These are phyloP conservation scores for Colletotrichum sp. DNA, from an alignment of 2,329 filamentous ascomycete genomes.

Conservation along the genomic window DNA sequence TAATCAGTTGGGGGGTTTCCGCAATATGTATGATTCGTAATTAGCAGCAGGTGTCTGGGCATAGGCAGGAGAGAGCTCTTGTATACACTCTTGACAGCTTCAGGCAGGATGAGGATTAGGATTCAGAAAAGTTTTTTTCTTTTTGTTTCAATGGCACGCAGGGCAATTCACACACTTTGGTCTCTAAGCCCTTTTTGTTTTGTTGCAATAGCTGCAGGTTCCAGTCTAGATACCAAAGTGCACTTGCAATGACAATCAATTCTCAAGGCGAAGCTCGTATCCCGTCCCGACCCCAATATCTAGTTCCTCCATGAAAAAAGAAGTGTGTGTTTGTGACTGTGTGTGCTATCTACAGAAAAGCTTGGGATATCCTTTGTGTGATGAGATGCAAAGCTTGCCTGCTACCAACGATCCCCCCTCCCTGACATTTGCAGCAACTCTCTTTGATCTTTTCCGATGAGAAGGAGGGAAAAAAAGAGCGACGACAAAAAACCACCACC, in stretches of 20 bases:
- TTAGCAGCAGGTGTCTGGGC: neutral
- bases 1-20: neutral
- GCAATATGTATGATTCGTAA: neutral
- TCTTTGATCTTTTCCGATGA: neutral
- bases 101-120: neutral
- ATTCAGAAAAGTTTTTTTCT: neutral
- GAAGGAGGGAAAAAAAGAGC: neutral
- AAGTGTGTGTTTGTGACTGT: conserved; percentile 13
- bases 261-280: conserved; percentile 16
- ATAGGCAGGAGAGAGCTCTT: neutral
- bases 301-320: conserved; percentile 12
- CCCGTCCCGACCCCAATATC: conserved; percentile 5
- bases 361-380: conserved; percentile 30
- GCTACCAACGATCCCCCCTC: conserved; percentile 2
- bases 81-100: neutral
- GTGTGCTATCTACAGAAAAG: conserved; percentile 31
- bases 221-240: neutral
- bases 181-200: neutral
- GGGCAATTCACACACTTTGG: neutral
- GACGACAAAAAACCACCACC: neutral
- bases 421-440: neutral
- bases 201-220: neutral
- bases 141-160: neutral
- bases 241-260: conserved; percentile 19
- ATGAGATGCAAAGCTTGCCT: conserved; percentile 23